Percentiles rank a stretch among this genome's conserved stretches.
phyloP scores from a whole-genome alignment of 2,329 filamentous ascomycete genomes.

The Salinomyces thailandicus region DNA sequence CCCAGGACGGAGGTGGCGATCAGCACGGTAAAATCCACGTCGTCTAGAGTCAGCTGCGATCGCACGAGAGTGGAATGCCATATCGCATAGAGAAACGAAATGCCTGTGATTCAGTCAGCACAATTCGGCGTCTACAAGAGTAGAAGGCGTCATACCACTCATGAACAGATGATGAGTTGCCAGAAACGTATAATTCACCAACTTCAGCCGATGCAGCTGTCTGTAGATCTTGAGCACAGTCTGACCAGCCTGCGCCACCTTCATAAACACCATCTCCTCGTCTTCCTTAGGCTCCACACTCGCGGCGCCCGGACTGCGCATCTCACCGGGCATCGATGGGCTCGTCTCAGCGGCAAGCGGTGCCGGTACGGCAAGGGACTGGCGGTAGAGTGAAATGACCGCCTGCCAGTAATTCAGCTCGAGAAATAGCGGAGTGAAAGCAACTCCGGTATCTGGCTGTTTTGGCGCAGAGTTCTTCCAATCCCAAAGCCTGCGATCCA shows the following conservation, averaged over 20 bases:
- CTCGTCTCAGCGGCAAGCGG: slow-evolving; percentile 70
- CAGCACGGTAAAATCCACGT: slow-evolving; percentile 93
- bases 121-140: too few relatives aligned
- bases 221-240: slow-evolving; percentile 85
- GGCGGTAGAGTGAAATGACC: slow-evolving; percentile 88
- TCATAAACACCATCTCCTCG: slow-evolving; percentile 83
- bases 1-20: slow-evolving; percentile 86
- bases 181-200: slow-evolving; percentile 45
- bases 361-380: slow-evolving; percentile 67
- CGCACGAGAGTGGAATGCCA: slow-evolving; percentile 91
- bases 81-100: slow-evolving; percentile 92
- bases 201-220: slow-evolving; percentile 70
- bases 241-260: slow-evolving; percentile 89
- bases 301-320: slow-evolving; percentile 43
- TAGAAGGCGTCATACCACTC: slow-evolving; percentile 77
- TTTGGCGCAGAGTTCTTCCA: slow-evolving; percentile 80
- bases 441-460: slow-evolving; percentile 69
- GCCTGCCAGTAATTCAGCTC: slow-evolving; percentile 98
- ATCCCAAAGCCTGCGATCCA: slow-evolving; percentile 69
- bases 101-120: slow-evolving; percentile 37
- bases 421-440: slow-evolving; percentile 79
- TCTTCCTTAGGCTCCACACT: slow-evolving; percentile 62
- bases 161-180: slow-evolving; percentile 96
- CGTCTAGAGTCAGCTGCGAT: slow-evolving; percentile 77
- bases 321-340: slow-evolving; percentile 43